Percentiles rank a stretch among this genome's conserved stretches.
Conservation (phyloP, 2,329 filamentous ascomycete genomes). For the Aspergillus pseudonomiae region DNA sequence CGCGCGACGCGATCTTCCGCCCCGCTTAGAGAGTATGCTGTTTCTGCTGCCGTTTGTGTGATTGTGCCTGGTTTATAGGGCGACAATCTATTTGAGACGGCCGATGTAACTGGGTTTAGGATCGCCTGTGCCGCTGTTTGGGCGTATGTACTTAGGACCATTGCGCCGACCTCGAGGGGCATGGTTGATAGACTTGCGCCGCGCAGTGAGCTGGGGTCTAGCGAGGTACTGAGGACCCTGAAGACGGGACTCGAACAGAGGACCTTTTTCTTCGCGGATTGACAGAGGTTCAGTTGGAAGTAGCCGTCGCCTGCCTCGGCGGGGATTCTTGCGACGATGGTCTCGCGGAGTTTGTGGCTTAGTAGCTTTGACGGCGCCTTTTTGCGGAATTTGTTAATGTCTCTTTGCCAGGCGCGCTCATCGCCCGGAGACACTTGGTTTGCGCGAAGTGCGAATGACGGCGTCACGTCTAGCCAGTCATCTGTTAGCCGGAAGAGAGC, state of each 20-base stretch:
- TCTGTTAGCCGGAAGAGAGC: slow-evolving; percentile 62
- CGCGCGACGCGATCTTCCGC: slow-evolving; percentile 28
- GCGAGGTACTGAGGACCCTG: slow-evolving; percentile 67
- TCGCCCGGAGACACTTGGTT: slow-evolving; percentile 59
- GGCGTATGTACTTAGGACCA: slow-evolving; percentile 49
- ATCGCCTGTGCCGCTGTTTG: slow-evolving; percentile 33
- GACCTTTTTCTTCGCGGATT: slow-evolving; percentile 57
- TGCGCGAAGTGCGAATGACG: slow-evolving; percentile 49
- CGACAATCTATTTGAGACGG: slow-evolving; percentile 30
- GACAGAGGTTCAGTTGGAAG: slow-evolving; percentile 67
- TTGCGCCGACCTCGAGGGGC: slow-evolving; percentile 64
- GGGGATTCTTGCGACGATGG: slow-evolving; percentile 66
- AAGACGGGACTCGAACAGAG: slow-evolving; percentile 70
- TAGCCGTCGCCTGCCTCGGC: slow-evolving; percentile 67
- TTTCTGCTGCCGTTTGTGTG: slow-evolving; percentile 35
- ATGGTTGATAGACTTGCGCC: slow-evolving; percentile 67
- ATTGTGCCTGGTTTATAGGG: slow-evolving; percentile 33
- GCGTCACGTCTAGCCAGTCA: slow-evolving; percentile 71
- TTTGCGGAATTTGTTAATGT: slow-evolving; percentile 66
- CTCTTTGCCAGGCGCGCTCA: slow-evolving; percentile 69
- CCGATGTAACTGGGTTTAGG: slow-evolving; percentile 27
- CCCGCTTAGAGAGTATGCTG: slow-evolving; percentile 37
- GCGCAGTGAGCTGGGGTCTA: slow-evolving; percentile 62
- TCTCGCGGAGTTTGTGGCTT: slow-evolving; percentile 62
- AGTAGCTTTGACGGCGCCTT: slow-evolving; percentile 52